A percentile compares a stretch with the other conserved stretches of the same genome.
phyloP scores from a whole-genome alignment of 768 basidiomycete genomes.

The Phaffia tasmanica region DNA sequence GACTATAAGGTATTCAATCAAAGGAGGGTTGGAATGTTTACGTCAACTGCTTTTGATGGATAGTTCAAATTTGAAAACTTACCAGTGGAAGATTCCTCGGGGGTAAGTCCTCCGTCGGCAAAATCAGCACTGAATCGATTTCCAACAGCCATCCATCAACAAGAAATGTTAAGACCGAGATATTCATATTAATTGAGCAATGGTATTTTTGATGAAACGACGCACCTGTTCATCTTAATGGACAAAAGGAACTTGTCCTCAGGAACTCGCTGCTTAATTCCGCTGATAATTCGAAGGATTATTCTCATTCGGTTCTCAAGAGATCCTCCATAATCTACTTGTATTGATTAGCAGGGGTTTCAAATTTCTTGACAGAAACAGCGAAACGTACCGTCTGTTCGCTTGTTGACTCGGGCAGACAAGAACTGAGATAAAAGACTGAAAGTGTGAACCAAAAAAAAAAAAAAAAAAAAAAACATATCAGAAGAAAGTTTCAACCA shows the following conservation, averaged over 20 bases:
- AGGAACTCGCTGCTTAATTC: slow-evolving; percentile 28
- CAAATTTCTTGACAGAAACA: too few relatives aligned
- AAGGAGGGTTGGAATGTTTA: too few relatives aligned
- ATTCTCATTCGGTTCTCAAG: slow-evolving; percentile 39
- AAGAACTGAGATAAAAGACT: slow-evolving; percentile 33
- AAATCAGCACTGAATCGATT: slow-evolving; percentile 11
- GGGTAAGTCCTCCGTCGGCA: slow-evolving; percentile 16
- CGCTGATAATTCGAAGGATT: slow-evolving; percentile 36
- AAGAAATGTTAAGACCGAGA: neutral
- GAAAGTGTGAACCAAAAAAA: neutral
- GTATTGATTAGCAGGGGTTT: neutral
- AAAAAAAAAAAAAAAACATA: neutral
- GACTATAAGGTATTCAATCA: neutral
- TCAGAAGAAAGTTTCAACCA: neutral
- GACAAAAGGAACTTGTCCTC: slow-evolving; percentile 19
- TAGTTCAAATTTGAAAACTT: too few relatives aligned
- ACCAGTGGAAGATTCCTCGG: slow-evolving; percentile 6
- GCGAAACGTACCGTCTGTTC: slow-evolving; percentile 33
- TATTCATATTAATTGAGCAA: neutral
- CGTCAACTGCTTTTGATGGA: too few relatives aligned
- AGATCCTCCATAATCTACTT: slow-evolving; percentile 35
- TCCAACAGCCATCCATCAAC: neutral
- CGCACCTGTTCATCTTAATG: slow-evolving; percentile 13
- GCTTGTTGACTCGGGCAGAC: slow-evolving; percentile 36
- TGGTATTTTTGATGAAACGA: neutral